Percentiles rank a stretch among this genome's conserved stretches.
Conservation (phyloP, 1,284 basidiomycete species). For the Hemileia vastatrix region DNA sequence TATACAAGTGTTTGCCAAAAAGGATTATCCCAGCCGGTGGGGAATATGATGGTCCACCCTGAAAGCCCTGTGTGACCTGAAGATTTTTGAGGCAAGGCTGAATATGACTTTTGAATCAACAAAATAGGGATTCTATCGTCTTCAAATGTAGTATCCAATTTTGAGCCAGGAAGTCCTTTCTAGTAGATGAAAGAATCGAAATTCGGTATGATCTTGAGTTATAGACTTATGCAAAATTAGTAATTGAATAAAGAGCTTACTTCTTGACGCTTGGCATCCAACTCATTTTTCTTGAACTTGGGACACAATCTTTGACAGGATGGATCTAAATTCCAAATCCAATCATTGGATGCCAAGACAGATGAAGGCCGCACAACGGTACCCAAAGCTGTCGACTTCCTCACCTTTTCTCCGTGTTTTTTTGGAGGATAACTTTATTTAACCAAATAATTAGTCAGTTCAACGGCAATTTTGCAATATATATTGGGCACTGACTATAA, state of each 20-base stretch:
- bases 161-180: slow-evolving; percentile 57
- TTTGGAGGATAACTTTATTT: no score
- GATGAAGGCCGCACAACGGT: no score
- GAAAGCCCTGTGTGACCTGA: slow-evolving; percentile 46
- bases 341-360: slow-evolving; percentile 55
- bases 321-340: slow-evolving; percentile 73
- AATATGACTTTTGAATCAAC: slow-evolving; percentile 67
- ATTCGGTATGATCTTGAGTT: neutral
- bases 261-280: slow-evolving; percentile 66
- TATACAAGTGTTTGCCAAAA: slow-evolving; percentile 69
- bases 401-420: slow-evolving; percentile 4
- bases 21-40: slow-evolving; percentile 75
- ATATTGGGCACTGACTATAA: slow-evolving; percentile 58
- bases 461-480: no score
- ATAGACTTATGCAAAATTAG: neutral
- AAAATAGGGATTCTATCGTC: slow-evolving; percentile 73
- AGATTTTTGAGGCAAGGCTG: slow-evolving; percentile 42
- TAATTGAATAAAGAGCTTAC: slow-evolving; percentile 45
- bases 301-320: no score
- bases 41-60: slow-evolving; percentile 74
- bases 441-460: no score
- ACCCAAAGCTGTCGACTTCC: neutral
- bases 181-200: slow-evolving; percentile 50
- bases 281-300: slow-evolving; percentile 65
- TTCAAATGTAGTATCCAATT: slow-evolving; percentile 55